Base-by-base conservation (phyloP, 148 eudicot genomes). In the Heliamphora exappendiculata region DNA sequence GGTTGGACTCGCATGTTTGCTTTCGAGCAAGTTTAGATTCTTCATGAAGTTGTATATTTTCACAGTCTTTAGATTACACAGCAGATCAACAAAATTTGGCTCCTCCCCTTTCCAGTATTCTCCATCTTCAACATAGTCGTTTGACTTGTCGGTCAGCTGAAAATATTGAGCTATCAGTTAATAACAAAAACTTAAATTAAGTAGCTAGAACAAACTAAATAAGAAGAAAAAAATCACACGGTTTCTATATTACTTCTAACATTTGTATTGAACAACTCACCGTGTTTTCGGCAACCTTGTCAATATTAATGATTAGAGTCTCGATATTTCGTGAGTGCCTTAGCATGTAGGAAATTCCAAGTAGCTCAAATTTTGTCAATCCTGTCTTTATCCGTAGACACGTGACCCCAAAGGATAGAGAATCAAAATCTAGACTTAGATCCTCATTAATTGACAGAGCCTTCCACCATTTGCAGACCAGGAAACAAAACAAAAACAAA, bases 321-420 rank as follows among this genome's bases (percentile, higher is more conserved):
- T 70, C 68, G 8, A 77, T 39, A 33, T 59, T 41, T 19, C 47
- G 80, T 7, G 69, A 70, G 59, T 9, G 63, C 53, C 22, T 59
- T 24, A 78, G 60, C 47, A 70, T 29, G 36, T 64, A 70, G 7
- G 70, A 47, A 33, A 78, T 44, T 70, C 80, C 75, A 12, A 59
- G 80, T 13, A 78, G 55, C 45, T 78, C 75, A 53, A 44, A 19
- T 26, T 60, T 78, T 33, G 69, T 78, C 42, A 78, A n/a, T 24
- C 19, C 24, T 45, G 70, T 78, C 75, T 47, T 22, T 28, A 78
- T 63, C 54, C 36, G n/a, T 12, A 78, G 28, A 60, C n/a, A 37
- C 29, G 45, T 78, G 68, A 64, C 45, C 45, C 17, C 65, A 10
- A 72, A 78, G 59, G 80, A 59, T n/a, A 73, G 12, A 36, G 37